Evolutionary conservation across 768 basidiomycete genomes (phyloP).

Genomic region (Serpula lacrymans): DNA sequence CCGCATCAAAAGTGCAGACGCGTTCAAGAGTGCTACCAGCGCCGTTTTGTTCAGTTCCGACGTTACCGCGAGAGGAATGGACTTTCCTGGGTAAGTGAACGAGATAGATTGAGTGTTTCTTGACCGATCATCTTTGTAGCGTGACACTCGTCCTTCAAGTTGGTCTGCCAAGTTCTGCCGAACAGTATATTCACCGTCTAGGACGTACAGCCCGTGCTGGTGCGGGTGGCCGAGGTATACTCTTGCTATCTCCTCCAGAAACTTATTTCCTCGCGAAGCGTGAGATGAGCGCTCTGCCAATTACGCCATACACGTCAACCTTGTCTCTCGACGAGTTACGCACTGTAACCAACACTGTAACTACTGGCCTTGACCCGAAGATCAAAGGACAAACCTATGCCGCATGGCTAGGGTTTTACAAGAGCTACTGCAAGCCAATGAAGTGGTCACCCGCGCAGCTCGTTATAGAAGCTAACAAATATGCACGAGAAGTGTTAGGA

Average conservation of each 20-base stretch:
- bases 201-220: constrained; percentile 79
- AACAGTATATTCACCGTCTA: constrained; percentile 78
- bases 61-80: constrained; percentile 64
- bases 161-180: constrained; percentile 64
- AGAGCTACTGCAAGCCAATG: constrained; percentile 33
- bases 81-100: constrained; percentile 51
- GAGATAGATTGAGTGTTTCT: background rate
- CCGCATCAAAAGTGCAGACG: constrained; percentile 46
- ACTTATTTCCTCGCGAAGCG: constrained; percentile 41
- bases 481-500: constrained; percentile 33
- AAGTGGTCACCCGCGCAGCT: constrained; percentile 37
- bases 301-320: constrained; percentile 29
- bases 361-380: constrained; percentile 30
- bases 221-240: constrained; percentile 52
- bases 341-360: constrained; percentile 25
- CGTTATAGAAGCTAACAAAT: constrained; percentile 38
- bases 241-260: constrained; percentile 54
- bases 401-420: constrained; percentile 59
- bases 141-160: constrained; percentile 61
- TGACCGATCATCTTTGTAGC: constrained; percentile 19
- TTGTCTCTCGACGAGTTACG: constrained; percentile 14
- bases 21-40: constrained; percentile 41
- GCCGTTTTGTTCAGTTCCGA: constrained; percentile 53
- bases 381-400: constrained; percentile 50
- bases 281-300: constrained; percentile 37